Percentiles rank a stretch among this genome's conserved stretches.
Evolutionary conservation across 148 eudicot species (phyloP).

Genomic region (Simmondsia chinensis): DNA sequence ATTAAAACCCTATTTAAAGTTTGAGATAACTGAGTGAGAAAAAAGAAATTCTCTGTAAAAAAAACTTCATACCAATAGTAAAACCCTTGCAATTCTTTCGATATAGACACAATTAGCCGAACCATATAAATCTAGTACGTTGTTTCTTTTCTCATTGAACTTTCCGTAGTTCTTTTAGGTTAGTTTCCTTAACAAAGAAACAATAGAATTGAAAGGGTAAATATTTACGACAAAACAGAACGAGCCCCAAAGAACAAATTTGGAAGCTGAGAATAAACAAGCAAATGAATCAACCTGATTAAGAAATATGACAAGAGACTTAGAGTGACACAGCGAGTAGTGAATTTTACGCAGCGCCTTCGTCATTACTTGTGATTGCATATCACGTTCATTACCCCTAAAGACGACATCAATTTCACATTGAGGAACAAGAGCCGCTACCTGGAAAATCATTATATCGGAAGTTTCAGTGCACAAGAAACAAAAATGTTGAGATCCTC

Average conservation of each 20-base stretch:
- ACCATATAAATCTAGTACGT: too few species aligned
- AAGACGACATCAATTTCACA: conserved; percentile 49
- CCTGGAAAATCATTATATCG: conserved; percentile 33
- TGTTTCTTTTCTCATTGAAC: too few species aligned
- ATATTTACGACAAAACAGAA: too few species aligned
- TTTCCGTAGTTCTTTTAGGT: too few species aligned
- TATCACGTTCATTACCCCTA: conserved; percentile 16
- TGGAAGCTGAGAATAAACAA: neutral
- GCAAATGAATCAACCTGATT: conserved; percentile 59
- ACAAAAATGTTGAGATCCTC: neutral
- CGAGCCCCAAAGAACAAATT: neutral
- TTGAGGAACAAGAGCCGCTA: conserved; percentile 95
- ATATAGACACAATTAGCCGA: too few species aligned
- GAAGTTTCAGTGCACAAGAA: neutral
- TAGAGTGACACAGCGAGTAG: conserved; percentile 63
- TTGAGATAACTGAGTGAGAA: too few species aligned
- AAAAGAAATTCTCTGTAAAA: too few species aligned
- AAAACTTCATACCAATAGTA: too few species aligned
- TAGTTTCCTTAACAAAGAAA: too few species aligned
- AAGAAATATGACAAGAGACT: conserved; percentile 70
- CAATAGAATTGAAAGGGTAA: too few species aligned
- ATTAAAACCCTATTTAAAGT: too few species aligned
- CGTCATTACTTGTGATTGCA: conserved; percentile 58
- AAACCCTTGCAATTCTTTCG: too few species aligned
- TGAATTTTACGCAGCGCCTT: conserved; percentile 84